Evolutionary conservation across 2,329 filamentous ascomycete genomes (phyloP).

Genomic region (Cladophialophora carrionii): DNA sequence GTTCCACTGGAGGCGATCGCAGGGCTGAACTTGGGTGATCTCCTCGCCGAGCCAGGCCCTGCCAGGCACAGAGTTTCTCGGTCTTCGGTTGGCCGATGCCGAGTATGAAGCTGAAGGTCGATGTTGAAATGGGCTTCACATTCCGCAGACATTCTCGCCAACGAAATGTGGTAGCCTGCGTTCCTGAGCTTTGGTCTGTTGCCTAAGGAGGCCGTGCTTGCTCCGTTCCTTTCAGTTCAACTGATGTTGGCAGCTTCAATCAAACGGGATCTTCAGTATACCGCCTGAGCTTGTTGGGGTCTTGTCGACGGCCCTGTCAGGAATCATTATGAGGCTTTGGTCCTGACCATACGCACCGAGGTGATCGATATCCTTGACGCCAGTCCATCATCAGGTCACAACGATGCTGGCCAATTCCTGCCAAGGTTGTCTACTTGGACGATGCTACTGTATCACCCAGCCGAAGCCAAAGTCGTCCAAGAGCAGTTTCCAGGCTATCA

Average conservation of each 20-base stretch:
- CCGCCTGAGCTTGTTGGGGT: background rate
- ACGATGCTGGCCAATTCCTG: background rate
- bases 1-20: background rate
- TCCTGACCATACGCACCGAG: background rate
- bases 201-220: background rate
- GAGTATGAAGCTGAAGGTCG: background rate
- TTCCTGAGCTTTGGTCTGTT: background rate
- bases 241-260: background rate
- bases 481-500: background rate
- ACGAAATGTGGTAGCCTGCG: background rate
- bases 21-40: conserved; percentile 1
- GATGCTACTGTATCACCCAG: background rate
- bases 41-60: background rate
- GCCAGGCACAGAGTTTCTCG: conserved; percentile 16
- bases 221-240: background rate
- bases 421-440: background rate
- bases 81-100: conserved; percentile 2
- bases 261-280: background rate
- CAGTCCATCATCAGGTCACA: background rate
- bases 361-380: background rate
- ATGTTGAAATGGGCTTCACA: background rate
- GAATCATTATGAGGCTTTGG: background rate
- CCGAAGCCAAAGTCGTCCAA: background rate
- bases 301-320: background rate
- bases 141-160: background rate